These are phyloP conservation scores for Aspergillus nanangensis DNA, from an alignment of 495 filamentous ascomycete species.

Conservation along the genomic window DNA sequence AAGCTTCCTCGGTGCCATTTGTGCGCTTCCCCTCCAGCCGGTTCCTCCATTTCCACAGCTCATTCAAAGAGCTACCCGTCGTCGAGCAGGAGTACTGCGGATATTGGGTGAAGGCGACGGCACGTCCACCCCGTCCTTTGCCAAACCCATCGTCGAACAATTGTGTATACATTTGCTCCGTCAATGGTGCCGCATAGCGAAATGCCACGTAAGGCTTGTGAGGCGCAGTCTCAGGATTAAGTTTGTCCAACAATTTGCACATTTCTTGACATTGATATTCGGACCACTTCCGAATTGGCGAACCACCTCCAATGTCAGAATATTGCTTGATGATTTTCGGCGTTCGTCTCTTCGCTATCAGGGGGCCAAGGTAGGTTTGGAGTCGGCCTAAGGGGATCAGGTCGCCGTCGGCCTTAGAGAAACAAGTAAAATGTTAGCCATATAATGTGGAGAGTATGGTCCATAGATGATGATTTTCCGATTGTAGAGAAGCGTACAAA, in stretches of 20 bases:
- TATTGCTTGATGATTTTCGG: conserved; percentile 97
- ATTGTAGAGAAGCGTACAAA: conserved; percentile 58
- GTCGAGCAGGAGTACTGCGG: conserved; percentile 99
- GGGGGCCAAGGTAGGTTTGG: conserved; percentile 82
- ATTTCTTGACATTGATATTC: conserved; percentile 88
- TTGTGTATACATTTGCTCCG: conserved; percentile 83
- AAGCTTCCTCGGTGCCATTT: conserved; percentile 40
- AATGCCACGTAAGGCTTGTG: conserved; percentile 99
- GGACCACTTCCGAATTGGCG: conserved; percentile 96
- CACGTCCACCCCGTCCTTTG: conserved; percentile 77
- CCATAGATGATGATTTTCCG: background rate
- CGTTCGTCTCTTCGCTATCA: conserved; percentile 81
- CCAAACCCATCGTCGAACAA: conserved; percentile 87
- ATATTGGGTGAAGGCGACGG: conserved; percentile 97
- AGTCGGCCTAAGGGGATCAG: conserved; percentile 93
- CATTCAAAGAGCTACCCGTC: conserved; percentile 92
- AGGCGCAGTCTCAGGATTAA: conserved; percentile 87
- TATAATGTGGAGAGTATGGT: background rate
- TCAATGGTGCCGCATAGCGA: conserved; percentile 89
- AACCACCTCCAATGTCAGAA: conserved; percentile 89
- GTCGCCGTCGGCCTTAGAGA: conserved; percentile 75
- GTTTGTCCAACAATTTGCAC: conserved; percentile 91
- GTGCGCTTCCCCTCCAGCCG: conserved; percentile 74
- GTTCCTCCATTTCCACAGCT: conserved; percentile 94
- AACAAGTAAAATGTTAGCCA: background rate